Evolutionary conservation across 2,329 filamentous ascomycete genomes (phyloP).

Genomic region (Penicillium sp.): DNA sequence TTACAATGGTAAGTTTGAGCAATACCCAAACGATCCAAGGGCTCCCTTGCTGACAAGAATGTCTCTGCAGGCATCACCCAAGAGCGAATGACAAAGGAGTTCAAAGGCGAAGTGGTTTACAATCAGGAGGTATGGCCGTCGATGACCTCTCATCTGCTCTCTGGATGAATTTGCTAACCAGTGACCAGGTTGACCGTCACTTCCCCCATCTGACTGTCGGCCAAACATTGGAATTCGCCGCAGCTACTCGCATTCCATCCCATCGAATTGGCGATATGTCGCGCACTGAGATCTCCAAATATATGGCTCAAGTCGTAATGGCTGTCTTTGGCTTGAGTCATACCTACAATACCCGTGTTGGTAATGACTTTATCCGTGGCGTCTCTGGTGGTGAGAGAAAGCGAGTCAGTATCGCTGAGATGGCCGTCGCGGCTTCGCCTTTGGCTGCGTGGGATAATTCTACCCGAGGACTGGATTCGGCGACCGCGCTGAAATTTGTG

Average conservation of each 20-base stretch:
- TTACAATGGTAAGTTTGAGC: slow-evolving; percentile 62
- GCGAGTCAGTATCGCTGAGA: slow-evolving; percentile 62
- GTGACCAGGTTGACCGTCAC: slow-evolving; percentile 75
- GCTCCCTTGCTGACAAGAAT: no score
- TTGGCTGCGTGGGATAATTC: slow-evolving; percentile 48
- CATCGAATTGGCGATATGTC: slow-evolving; percentile 31
- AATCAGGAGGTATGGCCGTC: slow-evolving; percentile 47
- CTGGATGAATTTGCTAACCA: slow-evolving; percentile 46
- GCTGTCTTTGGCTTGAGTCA: slow-evolving; percentile 47
- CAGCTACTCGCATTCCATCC: slow-evolving; percentile 59
- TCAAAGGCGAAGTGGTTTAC: slow-evolving; percentile 41
- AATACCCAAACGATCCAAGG: no score
- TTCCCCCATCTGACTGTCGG: slow-evolving; percentile 68
- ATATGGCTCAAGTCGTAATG: slow-evolving; percentile 46
- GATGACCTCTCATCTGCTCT: background rate
- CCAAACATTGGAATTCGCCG: slow-evolving; percentile 75
- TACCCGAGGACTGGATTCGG: slow-evolving; percentile 50
- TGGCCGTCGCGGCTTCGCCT: slow-evolving; percentile 47
- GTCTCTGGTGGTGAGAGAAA: slow-evolving; percentile 63
- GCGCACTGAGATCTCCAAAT: slow-evolving; percentile 42
- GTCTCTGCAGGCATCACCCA: slow-evolving; percentile 24
- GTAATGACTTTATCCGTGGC: slow-evolving; percentile 58
- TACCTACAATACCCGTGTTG: slow-evolving; percentile 51
- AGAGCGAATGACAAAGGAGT: slow-evolving; percentile 36
- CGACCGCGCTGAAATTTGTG: slow-evolving; percentile 57